Base-by-base conservation (phyloP, 371 early-diverging fungal genomes). In the Blastocladiella emersonii region DNA sequence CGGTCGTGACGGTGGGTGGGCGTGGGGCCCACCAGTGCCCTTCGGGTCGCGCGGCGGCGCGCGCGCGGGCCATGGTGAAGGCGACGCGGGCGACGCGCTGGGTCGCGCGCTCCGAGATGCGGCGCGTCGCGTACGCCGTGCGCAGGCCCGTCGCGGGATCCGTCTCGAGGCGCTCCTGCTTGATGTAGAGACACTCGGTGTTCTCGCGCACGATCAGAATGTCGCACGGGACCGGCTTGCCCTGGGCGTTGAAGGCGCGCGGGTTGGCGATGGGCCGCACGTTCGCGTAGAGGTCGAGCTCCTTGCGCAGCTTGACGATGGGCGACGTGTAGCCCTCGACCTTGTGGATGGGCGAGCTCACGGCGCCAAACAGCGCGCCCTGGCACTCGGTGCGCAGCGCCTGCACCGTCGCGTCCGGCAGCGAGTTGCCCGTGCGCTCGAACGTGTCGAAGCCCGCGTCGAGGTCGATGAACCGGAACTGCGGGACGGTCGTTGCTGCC, bases 311-410 rank as follows among this genome's bases (percentile, higher is more conserved):
- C 23, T 90, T 91, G 37, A 95, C 95, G 64, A 94, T 96, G 27
- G 95, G 95, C 10, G 93, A 92, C 39, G 93, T 90, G 75, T 96
- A 96, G 35, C 96, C 96, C 23, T 86, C 91, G 25, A 94, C 96
- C 73, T 89, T 91, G 80, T 92, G 91, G 32, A 93, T 92, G 34
- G 96, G 96, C 57, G 96, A 95, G 77, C 91, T 86, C 65, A 96
- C 96, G 60, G 93, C 90, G 34, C 96, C 96, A 74, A 96, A 96
- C 63, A 96, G 78, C n/a, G 92, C 96, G 13, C 94, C 94, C 41
- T 90, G 82, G 69, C 93, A 91, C 61, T 88, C 84, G 61, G 74
- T 78, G 53, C 64, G 64, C 51, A 95, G 79, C 37, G 74, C 76
- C 15, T 84, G 80, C 15, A 94, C 80, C 13, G 95, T 96, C 61